Base-by-base conservation (phyloP, 2,329 filamentous ascomycete genomes). In the Alternaria arbusti region DNA sequence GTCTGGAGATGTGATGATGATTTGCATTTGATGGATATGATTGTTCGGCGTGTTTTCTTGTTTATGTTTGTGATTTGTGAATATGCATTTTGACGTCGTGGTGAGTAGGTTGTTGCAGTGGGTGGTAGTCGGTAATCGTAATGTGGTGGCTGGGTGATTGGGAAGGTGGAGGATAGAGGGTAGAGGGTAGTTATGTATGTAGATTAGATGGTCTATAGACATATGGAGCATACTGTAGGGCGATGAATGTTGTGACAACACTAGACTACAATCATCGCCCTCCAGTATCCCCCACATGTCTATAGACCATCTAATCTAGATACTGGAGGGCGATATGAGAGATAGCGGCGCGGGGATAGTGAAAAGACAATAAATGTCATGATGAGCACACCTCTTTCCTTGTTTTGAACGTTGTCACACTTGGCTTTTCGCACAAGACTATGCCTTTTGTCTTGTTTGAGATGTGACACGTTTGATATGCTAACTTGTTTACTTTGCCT, bases 101-200 rank as follows among this genome's bases (percentile, higher is more conserved):
- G 13, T 15, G 32, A 36, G 0, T 9, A 9, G 0, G 32, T 36
- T 0, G 32, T n/a, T 3, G 32, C 1, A 36, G 32, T n/a, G 15
- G 32, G 15, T 36, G 1, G 15, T 4, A 36, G 32, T 3, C 7
- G 32, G 15, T 36, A n/a, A 36, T 36, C 7, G 32, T 36, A 36
- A 36, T 36, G 32, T 36, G 32, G 7, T 36, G 32, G 32, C 2
- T 36, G 15, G 4, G 32, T n/a, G 15, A n/a, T 36, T 36, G 8
- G 15, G 13, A n/a, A 36, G 15, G 32, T 9, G 5, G 13, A 15
- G 7, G 7, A 3, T n/a, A 17, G n/a, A 11, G 4, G 15, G 1
- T 40, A 10, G 36, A 40, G 10, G 15, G 0, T 40, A 17, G 9
- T 17, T 3, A 40, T 40, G 36, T 11, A 17, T 11, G 2, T 11